A percentile compares a stretch with the other conserved stretches of the same genome.
Conservation (phyloP, 169 alveolate species). For the Cryptosporidium meleagridis region DNA sequence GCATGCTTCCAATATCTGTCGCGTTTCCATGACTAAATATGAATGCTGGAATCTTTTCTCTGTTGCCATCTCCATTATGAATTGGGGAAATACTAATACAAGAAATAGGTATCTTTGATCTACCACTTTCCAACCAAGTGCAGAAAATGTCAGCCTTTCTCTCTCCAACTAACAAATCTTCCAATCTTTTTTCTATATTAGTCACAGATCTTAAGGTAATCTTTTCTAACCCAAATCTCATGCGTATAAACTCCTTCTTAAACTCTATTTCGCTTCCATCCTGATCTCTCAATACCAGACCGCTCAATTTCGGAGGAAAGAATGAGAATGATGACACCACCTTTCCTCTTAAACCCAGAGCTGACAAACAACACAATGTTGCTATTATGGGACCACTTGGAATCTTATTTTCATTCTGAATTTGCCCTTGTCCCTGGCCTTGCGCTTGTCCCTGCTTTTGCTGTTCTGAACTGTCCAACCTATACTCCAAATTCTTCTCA, state of each 20-base stretch:
- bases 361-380: constrained; percentile 55
- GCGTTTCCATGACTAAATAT: constrained; percentile 71
- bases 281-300: constrained; percentile 13
- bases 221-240: constrained; percentile 35
- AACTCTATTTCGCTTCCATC: constrained; percentile 21
- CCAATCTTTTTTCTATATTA: constrained; percentile 24
- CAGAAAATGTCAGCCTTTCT: constrained; percentile 31
- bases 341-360: constrained; percentile 33
- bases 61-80: neutral
- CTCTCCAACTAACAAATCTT: constrained; percentile 40
- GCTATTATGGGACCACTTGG: constrained; percentile 65
- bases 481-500: constrained; percentile 5
- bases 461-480: neutral
- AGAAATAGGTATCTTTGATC: constrained; percentile 64
- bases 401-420: constrained; percentile 8
- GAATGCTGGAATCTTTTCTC: constrained; percentile 3
- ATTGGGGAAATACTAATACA: constrained; percentile 36
- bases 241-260: constrained; percentile 11
- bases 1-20: constrained; percentile 53
- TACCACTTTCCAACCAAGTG: constrained; percentile 68
- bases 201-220: constrained; percentile 38
- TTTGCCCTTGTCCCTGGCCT: neutral
- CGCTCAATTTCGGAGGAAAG: constrained; percentile 62
- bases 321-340: constrained; percentile 44
- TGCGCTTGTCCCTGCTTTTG: neutral